Evolutionary conservation across 176 grass and related monocot genomes (phyloP).

Genomic region (Themeda triandra): DNA sequence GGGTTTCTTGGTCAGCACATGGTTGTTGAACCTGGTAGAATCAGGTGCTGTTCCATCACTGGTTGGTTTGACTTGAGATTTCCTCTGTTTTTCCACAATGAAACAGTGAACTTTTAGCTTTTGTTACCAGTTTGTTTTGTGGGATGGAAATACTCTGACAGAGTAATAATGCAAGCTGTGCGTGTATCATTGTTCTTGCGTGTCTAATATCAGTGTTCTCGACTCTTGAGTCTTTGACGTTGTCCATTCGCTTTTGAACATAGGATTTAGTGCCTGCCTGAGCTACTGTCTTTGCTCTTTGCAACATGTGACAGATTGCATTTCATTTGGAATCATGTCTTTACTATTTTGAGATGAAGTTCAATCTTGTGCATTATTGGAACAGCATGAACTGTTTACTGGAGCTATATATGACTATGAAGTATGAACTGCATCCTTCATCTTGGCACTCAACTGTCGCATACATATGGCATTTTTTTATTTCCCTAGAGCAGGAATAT

Average conservation of each 20-base stretch:
- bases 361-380: neutral
- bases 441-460: too few relatives aligned
- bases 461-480: neutral
- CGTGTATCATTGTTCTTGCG: slow-evolving; percentile 6
- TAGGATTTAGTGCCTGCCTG: neutral
- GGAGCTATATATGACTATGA: neutral
- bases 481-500: neutral
- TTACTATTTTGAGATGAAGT: neutral
- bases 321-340: neutral
- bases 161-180: neutral
- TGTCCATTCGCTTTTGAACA: neutral
- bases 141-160: neutral
- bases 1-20: neutral
- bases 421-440: neutral
- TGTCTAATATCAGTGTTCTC: slow-evolving; percentile 23
- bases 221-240: neutral
- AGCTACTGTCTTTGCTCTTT: neutral
- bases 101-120: neutral
- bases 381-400: neutral
- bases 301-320: neutral
- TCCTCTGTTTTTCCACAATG: neutral
- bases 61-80: neutral
- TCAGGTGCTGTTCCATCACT: neutral
- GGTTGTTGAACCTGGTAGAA: neutral
- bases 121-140: neutral